Conservation (phyloP, 106 monocot species). For the Allium cepa region DNA sequence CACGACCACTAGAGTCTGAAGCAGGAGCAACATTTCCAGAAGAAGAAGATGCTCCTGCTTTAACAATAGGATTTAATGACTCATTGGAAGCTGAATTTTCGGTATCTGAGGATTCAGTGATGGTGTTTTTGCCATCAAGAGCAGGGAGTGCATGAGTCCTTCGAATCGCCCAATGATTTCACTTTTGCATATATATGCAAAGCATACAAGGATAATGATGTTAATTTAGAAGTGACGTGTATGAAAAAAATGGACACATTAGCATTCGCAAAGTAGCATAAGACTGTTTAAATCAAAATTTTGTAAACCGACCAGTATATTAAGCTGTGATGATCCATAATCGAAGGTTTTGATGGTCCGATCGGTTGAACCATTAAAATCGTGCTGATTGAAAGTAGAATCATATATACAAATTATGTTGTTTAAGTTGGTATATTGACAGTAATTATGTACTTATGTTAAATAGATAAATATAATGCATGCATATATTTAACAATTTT, state of each 20-base stretch:
- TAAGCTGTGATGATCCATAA: too few relatives aligned
- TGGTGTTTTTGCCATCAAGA: constrained; percentile 22
- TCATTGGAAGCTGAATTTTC: constrained; percentile 16
- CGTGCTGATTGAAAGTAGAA: too few relatives aligned
- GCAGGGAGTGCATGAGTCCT: constrained; percentile 19
- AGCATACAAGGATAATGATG: neutral
- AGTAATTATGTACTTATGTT: too few relatives aligned
- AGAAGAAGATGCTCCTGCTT: constrained; percentile 34
- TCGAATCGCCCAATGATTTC: constrained; percentile 8
- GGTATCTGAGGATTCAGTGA: constrained; percentile 18
- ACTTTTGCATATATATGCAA: constrained; percentile 17
- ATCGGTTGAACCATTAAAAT: too few relatives aligned
- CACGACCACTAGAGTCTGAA: constrained; percentile 41
- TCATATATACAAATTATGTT: too few relatives aligned
- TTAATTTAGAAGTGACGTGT: neutral
- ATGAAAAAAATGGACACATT: too few relatives aligned
- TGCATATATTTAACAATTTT: too few relatives aligned
- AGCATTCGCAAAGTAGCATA: too few relatives aligned
- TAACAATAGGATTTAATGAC: constrained; percentile 12
- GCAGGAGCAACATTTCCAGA: constrained; percentile 32
- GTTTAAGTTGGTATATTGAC: too few relatives aligned
- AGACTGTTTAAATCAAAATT: neutral
- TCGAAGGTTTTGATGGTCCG: too few relatives aligned
- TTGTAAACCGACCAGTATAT: too few relatives aligned
- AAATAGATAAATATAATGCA: too few relatives aligned